Base-by-base conservation (phyloP, 2,329 filamentous ascomycete genomes). In the Onygenales sp. region DNA sequence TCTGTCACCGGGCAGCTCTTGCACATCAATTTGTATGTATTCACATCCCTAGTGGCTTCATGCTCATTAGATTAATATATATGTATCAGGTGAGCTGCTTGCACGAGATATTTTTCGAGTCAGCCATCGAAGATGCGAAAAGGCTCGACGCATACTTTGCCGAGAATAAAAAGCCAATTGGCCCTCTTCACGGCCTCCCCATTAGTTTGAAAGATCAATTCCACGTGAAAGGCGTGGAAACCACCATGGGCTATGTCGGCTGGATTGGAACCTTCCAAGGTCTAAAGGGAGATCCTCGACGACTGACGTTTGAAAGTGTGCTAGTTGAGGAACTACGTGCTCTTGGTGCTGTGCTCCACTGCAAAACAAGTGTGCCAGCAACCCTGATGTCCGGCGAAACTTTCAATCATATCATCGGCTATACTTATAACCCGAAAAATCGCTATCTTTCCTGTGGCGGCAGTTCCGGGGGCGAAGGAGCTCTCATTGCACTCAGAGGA, bases 181-280 rank as follows among this genome's bases (percentile, higher is more conserved):
- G 83, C 0, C 81, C 82, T 2, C 72, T 86, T 0, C 83, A 86
- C 60, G 83, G 83, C 5, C 69, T 85, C 1, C 82, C 82, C 2
- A 67, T 85, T 33, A 82, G 72, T 47, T 58, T 77, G 35, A 78
- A 77, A 56, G 75, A 77, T 58, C 72, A 74, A 54, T 75, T 77
- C 54, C 71, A 74, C 47, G 64, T 75, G 5, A 68, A 74, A 62
- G 75, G 75, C 1, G 69, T 78, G 2, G 77, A 80, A 55, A 79
- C 57, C 66, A 82, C 69, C 63, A 85, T 85, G 73, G 82, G 81
- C 10, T 85, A 84, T 60, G 72, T 84, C 27, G 80, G 82, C n/a
- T 83, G 81, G 76, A 78, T 85, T n/a, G 78, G 77, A 6, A 79
- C 78, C 0, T 79, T 83, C 58, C 68, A 84, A 65, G 81, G 78